These are phyloP conservation scores for Plasmopara viticola DNA, from an alignment of 352 stramenopile genomes.

Conservation along the genomic window DNA sequence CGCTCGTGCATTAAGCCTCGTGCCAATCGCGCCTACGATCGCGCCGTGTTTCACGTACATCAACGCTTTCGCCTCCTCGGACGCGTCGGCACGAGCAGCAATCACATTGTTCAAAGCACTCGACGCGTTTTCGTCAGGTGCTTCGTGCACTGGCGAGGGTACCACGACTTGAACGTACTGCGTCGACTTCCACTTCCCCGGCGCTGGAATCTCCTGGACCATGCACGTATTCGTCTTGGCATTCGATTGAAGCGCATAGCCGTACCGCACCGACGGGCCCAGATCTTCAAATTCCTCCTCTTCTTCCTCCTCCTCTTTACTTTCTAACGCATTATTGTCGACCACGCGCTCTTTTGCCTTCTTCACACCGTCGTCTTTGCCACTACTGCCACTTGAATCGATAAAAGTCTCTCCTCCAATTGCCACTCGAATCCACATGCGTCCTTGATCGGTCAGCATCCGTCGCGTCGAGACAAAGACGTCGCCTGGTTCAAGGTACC, in stretches of 20 bases:
- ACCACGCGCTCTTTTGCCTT: conserved; percentile 5
- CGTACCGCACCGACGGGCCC: conserved; percentile 27
- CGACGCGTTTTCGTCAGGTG: conserved; percentile 9
- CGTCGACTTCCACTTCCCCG: conserved; percentile 51
- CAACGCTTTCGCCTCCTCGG: conserved; percentile 33
- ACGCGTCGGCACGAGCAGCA: conserved; percentile 31
- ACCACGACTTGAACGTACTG: conserved; percentile 47
- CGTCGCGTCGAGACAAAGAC: conserved; percentile 49
- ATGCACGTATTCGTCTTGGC: conserved; percentile 73
- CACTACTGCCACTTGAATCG: background rate
- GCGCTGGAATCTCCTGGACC: conserved; percentile 57
- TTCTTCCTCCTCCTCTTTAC: conserved; percentile 34
- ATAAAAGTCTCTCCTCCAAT: conserved; percentile 12
- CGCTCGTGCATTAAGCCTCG: conserved; percentile 43
- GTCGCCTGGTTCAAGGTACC: conserved; percentile 40
- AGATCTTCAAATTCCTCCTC: conserved; percentile 27
- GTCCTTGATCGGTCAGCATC: conserved; percentile 45
- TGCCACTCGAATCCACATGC: conserved; percentile 62
- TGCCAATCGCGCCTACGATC: conserved; percentile 45
- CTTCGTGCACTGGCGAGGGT: conserved; percentile 4
- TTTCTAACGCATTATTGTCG: conserved; percentile 15
- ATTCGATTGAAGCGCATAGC: conserved; percentile 71
- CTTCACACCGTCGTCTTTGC: background rate
- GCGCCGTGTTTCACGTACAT: conserved; percentile 47
- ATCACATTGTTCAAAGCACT: conserved; percentile 19